Percentiles rank a stretch among this genome's conserved stretches.
phyloP scores from a whole-genome alignment of 306 rosid species.

The Ormosia emarginata region DNA sequence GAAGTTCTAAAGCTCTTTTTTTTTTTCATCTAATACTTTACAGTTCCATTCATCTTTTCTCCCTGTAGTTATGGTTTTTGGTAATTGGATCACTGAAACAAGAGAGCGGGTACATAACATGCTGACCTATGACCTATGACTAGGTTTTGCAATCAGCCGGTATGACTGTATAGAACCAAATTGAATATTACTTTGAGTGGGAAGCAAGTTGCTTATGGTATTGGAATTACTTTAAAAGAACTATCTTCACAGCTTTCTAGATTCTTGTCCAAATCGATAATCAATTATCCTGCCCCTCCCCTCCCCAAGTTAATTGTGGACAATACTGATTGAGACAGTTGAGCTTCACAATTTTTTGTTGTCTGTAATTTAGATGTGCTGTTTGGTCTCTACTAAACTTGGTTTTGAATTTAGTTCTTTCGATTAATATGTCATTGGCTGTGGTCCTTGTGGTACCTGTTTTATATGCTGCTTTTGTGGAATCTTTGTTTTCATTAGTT shows the following conservation, averaged over 20 bases:
- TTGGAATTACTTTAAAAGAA: background rate
- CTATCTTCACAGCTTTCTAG: background rate
- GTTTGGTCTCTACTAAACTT: background rate
- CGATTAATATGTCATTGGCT: background rate
- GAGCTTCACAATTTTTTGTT: background rate
- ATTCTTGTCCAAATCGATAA: conserved; percentile 6
- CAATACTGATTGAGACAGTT: background rate
- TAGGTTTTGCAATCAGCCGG: background rate
- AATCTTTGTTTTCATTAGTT: background rate
- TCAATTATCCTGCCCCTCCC: background rate
- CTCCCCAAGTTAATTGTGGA: background rate
- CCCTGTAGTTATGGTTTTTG: background rate
- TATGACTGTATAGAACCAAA: background rate
- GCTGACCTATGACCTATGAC: background rate
- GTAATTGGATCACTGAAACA: background rate
- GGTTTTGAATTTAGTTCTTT: background rate
- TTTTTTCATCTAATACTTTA: background rate
- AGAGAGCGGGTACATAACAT: background rate
- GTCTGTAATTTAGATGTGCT: background rate
- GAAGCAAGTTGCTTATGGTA: conserved; percentile 9
- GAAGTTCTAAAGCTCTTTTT: background rate
- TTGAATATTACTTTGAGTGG: background rate
- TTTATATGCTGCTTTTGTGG: background rate
- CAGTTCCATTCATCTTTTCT: background rate
- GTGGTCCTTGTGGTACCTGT: background rate